These are phyloP conservation scores for Lycium barbarum DNA, from an alignment of 257 asterid genomes.

Conservation along the genomic window DNA sequence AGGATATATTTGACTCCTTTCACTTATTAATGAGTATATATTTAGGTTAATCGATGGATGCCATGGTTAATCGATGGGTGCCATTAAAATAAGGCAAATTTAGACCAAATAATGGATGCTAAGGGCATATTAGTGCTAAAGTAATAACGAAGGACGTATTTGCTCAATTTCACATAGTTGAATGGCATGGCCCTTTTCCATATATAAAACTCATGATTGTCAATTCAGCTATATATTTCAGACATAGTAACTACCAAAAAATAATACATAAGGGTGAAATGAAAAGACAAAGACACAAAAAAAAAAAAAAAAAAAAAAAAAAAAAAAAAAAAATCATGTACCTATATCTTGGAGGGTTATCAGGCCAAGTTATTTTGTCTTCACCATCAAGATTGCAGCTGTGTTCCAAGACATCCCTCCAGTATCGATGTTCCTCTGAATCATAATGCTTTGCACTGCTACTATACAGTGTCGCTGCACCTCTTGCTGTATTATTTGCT, in stretches of 20 bases:
- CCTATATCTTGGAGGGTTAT: constrained; percentile 32
- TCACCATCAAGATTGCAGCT: neutral
- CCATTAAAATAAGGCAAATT: too few species aligned
- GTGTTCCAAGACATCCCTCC: constrained; percentile 32
- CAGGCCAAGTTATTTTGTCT: constrained; percentile 16
- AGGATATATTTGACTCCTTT: neutral
- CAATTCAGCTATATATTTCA: neutral
- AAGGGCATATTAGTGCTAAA: neutral
- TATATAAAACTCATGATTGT: neutral
- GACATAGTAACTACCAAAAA: neutral
- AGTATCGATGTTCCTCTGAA: neutral
- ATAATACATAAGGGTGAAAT: neutral
- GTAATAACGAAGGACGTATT: neutral
- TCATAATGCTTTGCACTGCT: neutral
- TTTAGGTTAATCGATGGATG: too few species aligned
- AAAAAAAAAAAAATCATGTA: neutral
- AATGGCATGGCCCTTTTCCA: neutral
- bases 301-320: neutral
- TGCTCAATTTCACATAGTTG: neutral
- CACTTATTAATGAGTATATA: neutral
- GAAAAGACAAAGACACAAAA: too few species aligned
- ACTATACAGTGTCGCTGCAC: constrained; percentile 17
- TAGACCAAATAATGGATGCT: too few species aligned
- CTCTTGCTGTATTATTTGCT: neutral
- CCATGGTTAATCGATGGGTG: too few species aligned